Conservation (phyloP, 495 filamentous ascomycete genomes). For the Penicillium paxilli region DNA sequence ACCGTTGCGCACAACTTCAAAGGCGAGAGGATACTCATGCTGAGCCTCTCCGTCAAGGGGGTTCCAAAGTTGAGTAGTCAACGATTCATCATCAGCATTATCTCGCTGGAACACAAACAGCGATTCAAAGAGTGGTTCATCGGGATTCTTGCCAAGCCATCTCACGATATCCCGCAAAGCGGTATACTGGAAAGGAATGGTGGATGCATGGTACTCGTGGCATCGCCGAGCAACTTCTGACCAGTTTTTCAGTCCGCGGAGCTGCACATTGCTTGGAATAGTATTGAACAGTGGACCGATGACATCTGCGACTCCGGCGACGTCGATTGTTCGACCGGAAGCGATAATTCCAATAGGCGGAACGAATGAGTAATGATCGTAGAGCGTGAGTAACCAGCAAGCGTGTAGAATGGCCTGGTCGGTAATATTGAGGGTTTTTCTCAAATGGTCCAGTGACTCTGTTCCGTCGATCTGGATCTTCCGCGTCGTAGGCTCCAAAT, state of each 20-base stretch:
- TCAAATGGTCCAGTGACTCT: slow-evolving; percentile 16
- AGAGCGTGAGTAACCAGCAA: slow-evolving; percentile 32
- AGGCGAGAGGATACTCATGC: slow-evolving; percentile 67
- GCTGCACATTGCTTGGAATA: slow-evolving; percentile 66
- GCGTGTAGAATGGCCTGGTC: slow-evolving; percentile 46
- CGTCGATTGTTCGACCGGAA: slow-evolving; percentile 46
- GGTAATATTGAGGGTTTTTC: slow-evolving; percentile 36
- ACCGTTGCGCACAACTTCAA: slow-evolving; percentile 62
- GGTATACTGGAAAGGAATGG: slow-evolving; percentile 46
- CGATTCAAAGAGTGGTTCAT: slow-evolving; percentile 42
- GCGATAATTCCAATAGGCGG: slow-evolving; percentile 39
- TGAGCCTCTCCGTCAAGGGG: slow-evolving; percentile 54
- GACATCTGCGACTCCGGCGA: slow-evolving; percentile 64
- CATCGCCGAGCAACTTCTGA: slow-evolving; percentile 34
- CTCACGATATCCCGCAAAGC: slow-evolving; percentile 45
- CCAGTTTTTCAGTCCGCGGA: slow-evolving; percentile 28
- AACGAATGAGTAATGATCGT: slow-evolving; percentile 36
- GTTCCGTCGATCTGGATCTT: slow-evolving; percentile 16
- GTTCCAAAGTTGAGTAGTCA: slow-evolving; percentile 51
- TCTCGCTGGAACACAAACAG: slow-evolving; percentile 66
- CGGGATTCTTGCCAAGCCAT: slow-evolving; percentile 39
- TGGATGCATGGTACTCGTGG: slow-evolving; percentile 41
- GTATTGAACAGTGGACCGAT: slow-evolving; percentile 90
- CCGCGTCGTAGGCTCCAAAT: slow-evolving; percentile 14
- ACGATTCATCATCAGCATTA: slow-evolving; percentile 10